phyloP scores from a whole-genome alignment of 164 flowering plant genomes.

The Piper longum region DNA sequence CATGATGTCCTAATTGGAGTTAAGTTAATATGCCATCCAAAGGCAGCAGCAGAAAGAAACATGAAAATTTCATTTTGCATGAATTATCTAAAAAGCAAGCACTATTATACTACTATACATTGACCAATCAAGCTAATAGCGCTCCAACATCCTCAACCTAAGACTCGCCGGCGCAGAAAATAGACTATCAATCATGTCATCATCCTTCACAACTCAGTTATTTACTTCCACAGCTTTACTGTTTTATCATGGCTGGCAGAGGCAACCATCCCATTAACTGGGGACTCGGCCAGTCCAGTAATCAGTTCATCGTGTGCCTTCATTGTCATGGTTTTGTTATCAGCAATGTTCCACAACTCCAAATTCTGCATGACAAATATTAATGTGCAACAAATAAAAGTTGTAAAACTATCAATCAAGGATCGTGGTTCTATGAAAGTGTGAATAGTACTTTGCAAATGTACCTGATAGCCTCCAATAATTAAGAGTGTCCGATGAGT shows the following conservation, averaged over 20 bases:
- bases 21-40: not conserved
- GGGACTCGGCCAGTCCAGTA: conserved; percentile 71
- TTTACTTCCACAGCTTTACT: conserved; percentile 86
- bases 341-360: conserved; percentile 92
- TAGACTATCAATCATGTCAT: not conserved
- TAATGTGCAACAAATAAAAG: not conserved
- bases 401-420: not conserved
- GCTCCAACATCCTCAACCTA: not conserved
- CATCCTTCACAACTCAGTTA: conserved; percentile 8
- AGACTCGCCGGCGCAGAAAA: not conserved
- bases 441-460: not conserved
- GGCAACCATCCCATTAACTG: conserved; percentile 76
- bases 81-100: not conserved
- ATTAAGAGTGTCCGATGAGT: conserved; percentile 62
- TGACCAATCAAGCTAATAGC: not conserved
- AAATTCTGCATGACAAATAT: conserved; percentile 37
- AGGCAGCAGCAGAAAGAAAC: not conserved
- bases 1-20: not conserved
- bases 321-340: conserved; percentile 75
- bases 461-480: conserved; percentile 69
- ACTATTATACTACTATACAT: not conserved
- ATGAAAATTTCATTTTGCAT: not conserved
- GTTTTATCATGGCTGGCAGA: conserved; percentile 90
- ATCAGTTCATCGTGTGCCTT: conserved; percentile 69
- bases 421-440: not conserved